Percentiles rank a stretch among this genome's conserved stretches.
These are phyloP conservation scores for Hibiscus syriacus DNA, from an alignment of 345 rosid species.

Conservation along the genomic window DNA sequence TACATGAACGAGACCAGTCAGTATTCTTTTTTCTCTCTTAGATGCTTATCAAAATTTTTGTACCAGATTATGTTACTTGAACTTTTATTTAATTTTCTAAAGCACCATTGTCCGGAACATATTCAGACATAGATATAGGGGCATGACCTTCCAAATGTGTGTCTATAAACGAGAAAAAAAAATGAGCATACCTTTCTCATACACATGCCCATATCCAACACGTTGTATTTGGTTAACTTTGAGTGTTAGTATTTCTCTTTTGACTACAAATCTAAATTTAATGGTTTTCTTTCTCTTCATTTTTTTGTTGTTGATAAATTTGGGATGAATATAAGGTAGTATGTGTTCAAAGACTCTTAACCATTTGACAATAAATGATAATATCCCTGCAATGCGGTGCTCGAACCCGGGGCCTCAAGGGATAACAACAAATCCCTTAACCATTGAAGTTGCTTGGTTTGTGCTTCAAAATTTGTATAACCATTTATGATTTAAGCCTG, in stretches of 20 bases:
- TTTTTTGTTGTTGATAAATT: too few relatives aligned
- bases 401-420: too few relatives aligned
- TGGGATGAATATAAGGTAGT: too few relatives aligned
- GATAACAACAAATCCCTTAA: too few relatives aligned
- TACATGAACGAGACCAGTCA: constrained; percentile 96
- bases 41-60: background rate
- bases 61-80: background rate
- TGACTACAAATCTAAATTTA: background rate
- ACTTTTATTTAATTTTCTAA: background rate
- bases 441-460: too few relatives aligned
- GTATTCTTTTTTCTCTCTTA: constrained; percentile 25
- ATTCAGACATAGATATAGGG: background rate
- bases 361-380: too few relatives aligned
- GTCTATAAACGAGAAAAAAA: background rate
- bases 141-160: background rate
- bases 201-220: background rate
- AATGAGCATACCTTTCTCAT: background rate
- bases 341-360: too few relatives aligned
- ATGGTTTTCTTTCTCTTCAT: background rate
- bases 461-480: background rate
- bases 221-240: background rate
- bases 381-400: too few relatives aligned
- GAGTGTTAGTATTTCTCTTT: background rate
- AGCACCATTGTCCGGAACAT: background rate
- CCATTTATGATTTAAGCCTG: background rate